These are phyloP conservation scores for Cytospora piceae DNA, from an alignment of 2,329 filamentous ascomycete genomes.

Conservation along the genomic window DNA sequence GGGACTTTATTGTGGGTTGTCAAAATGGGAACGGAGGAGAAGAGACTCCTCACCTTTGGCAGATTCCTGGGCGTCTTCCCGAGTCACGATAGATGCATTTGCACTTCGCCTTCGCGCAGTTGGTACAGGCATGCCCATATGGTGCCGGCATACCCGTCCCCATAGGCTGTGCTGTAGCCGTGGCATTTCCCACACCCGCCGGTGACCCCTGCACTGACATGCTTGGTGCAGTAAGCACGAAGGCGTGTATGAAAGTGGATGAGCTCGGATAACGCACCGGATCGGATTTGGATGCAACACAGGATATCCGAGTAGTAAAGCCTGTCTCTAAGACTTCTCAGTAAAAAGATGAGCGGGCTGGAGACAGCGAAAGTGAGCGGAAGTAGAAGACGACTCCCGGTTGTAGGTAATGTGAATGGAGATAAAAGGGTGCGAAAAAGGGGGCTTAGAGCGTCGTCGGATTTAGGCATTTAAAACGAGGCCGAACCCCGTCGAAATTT, in stretches of 20 bases:
- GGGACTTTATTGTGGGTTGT: too few species aligned
- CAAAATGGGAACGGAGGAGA: too few species aligned
- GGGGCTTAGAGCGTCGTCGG: too few species aligned
- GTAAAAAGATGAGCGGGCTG: not conserved
- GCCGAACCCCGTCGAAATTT: not conserved
- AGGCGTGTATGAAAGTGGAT: not conserved
- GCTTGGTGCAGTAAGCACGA: not conserved
- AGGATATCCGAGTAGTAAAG: not conserved
- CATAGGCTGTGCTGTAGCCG: not conserved
- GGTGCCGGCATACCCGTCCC: slow-evolving; percentile 32
- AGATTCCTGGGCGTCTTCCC: slow-evolving; percentile 34
- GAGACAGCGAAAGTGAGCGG: not conserved
- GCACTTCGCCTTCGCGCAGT: slow-evolving; percentile 53
- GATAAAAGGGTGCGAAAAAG: not conserved
- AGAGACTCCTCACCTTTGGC: slow-evolving; percentile 38
- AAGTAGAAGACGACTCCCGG: not conserved
- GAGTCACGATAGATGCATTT: slow-evolving; percentile 47
- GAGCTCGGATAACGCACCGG: too few species aligned
- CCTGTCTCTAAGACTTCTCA: not conserved
- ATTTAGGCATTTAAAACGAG: not conserved
- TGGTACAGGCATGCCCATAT: slow-evolving; percentile 51
- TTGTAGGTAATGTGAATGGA: not conserved
- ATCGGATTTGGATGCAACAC: not conserved
- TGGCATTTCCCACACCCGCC: not conserved
- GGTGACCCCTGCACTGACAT: not conserved